phyloP scores from a whole-genome alignment of 768 basidiomycete genomes.

The Boletus rufocinnamomeus region DNA sequence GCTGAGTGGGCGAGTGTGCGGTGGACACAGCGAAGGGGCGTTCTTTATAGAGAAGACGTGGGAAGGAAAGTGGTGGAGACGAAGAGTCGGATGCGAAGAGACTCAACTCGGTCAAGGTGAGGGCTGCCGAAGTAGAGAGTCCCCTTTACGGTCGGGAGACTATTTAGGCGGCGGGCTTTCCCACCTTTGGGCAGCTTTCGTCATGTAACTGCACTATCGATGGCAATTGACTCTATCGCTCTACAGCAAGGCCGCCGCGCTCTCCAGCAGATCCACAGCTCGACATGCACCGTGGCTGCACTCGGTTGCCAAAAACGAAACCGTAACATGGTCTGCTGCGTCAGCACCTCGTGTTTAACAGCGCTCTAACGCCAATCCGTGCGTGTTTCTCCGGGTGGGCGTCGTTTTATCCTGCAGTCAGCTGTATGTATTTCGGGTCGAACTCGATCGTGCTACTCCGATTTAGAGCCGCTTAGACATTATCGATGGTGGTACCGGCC shows the following conservation, averaged over 20 bases:
- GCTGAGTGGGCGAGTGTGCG: constrained; percentile 1
- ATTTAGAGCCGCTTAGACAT: not conserved
- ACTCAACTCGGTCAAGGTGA: not conserved
- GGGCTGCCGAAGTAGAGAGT: constrained; percentile 8
- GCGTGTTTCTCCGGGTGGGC: not conserved
- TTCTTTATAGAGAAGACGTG: constrained; percentile 35
- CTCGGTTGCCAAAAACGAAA: not conserved
- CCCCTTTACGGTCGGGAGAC: constrained; percentile 28
- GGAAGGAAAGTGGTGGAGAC: constrained; percentile 22
- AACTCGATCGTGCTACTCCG: not conserved
- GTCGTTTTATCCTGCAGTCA: not conserved
- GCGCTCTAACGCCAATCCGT: constrained; percentile 34
- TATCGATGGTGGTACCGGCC: not conserved
- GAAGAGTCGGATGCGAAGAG: constrained; percentile 13
- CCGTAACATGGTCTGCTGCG: not conserved
- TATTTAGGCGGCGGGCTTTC: constrained; percentile 28
- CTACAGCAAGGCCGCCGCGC: not conserved
- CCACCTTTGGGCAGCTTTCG: constrained; percentile 22
- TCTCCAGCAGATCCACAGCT: not conserved
- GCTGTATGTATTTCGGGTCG: not conserved
- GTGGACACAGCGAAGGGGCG: constrained; percentile 1
- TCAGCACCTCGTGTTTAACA: constrained; percentile 1
- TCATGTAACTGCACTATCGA: constrained; percentile 9
- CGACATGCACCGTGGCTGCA: not conserved
- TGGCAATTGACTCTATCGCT: not conserved